A percentile compares a stretch with the other conserved stretches of the same genome.
These are phyloP conservation scores for Lichtheimia hyalospora DNA, from an alignment of 371 early-diverging fungal genomes.

Conservation along the genomic window DNA sequence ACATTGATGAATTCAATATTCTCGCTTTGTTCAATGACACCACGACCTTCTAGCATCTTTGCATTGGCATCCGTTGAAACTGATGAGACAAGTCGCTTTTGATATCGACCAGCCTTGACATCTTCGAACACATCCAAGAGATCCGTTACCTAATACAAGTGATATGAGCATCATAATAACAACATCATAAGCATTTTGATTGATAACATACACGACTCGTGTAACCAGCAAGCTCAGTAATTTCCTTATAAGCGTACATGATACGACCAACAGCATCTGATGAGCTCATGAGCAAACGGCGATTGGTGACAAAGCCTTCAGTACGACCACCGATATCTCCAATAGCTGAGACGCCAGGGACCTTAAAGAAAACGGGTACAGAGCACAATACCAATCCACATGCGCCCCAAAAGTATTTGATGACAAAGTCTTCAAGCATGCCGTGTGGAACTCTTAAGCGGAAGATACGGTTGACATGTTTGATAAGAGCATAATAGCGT, in stretches of 20 bases:
- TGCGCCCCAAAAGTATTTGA: conserved; percentile 95
- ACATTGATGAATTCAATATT: conserved; percentile 89
- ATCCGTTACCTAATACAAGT: conserved; percentile 51
- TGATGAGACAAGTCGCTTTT: conserved; percentile 65
- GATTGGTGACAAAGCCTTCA: conserved; percentile 87
- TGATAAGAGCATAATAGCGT: conserved; percentile 74
- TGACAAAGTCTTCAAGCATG: conserved; percentile 89
- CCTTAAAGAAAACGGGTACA: conserved; percentile 88
- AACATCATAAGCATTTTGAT: background rate
- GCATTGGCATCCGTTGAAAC: conserved; percentile 58
- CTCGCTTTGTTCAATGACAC: conserved; percentile 63
- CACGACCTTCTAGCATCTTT: conserved; percentile 65
- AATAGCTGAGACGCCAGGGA: conserved; percentile 38
- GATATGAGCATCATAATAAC: background rate
- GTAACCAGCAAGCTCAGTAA: conserved; percentile 89
- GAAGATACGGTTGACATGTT: conserved; percentile 82
- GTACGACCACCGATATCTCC: conserved; percentile 57
- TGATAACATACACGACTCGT: conserved; percentile 75
- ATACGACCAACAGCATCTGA: conserved; percentile 91
- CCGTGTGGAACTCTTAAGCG: conserved; percentile 79
- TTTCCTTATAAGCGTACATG: conserved; percentile 90
- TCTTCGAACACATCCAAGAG: conserved; percentile 82
- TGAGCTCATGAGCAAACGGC: conserved; percentile 77
- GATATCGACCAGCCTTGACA: conserved; percentile 70
- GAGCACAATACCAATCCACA: conserved; percentile 87